Conservation (phyloP, 495 filamentous ascomycete species). For the Daldinia decipiens region DNA sequence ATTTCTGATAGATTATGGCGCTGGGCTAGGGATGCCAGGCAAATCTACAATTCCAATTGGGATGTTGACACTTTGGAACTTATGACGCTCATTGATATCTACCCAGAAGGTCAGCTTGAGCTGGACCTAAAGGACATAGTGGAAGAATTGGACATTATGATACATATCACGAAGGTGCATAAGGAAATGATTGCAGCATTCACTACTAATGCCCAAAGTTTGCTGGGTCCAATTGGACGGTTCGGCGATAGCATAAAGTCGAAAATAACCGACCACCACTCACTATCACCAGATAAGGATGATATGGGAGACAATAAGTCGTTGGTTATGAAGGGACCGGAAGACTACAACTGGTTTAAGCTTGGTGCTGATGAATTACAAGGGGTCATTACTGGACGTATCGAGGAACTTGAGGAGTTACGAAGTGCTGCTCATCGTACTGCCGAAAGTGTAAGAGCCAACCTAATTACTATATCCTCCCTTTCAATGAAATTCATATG, state of each 20-base stretch:
- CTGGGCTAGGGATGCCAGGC: constrained; percentile 48
- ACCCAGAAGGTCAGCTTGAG: constrained; percentile 70
- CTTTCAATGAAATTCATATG: too few species aligned
- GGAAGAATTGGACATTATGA: constrained; percentile 79
- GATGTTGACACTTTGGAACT: constrained; percentile 43
- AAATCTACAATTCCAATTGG: constrained; percentile 39
- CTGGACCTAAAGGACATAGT: constrained; percentile 76
- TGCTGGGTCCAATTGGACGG: constrained; percentile 45
- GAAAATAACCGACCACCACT: too few species aligned
- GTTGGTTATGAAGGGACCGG: too few species aligned
- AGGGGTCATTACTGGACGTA: constrained; percentile 25
- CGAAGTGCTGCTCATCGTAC: constrained; percentile 43
- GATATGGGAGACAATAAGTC: too few species aligned
- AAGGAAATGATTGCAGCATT: constrained; percentile 67
- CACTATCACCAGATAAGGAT: too few species aligned
- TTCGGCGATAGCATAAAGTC: too few species aligned
- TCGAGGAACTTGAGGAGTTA: constrained; percentile 47
- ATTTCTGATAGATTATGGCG: constrained; percentile 52
- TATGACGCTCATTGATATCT: constrained; percentile 69
- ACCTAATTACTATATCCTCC: too few species aligned
- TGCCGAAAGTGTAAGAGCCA: constrained; percentile 45
- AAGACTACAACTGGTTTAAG: constrained; percentile 45
- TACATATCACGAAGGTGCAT: constrained; percentile 66
- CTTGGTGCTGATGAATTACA: constrained; percentile 43
- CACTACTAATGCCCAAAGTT: constrained; percentile 62